phyloP scores from a whole-genome alignment of 345 rosid genomes.

The Aquilaria malaccensis region DNA sequence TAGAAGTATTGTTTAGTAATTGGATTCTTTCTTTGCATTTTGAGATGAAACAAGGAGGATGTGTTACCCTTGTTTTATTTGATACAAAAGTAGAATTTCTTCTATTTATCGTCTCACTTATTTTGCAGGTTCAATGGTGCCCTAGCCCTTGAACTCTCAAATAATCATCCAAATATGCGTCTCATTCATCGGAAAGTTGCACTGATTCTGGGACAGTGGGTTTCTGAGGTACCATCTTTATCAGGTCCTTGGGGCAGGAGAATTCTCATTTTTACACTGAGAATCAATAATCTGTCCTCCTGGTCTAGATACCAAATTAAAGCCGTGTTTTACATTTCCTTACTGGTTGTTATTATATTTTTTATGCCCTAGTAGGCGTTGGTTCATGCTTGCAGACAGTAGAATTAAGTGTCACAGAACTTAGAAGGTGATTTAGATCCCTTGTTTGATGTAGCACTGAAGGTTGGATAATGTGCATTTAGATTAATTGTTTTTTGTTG shows the following conservation, averaged over 20 bases:
- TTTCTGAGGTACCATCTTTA: conserved; percentile 71
- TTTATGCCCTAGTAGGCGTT: no score
- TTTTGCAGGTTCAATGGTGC: conserved; percentile 88
- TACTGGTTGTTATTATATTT: no score
- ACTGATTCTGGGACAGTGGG: conserved; percentile 95
- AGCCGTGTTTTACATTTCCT: no score
- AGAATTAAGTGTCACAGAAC: no score
- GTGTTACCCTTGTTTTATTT: not conserved
- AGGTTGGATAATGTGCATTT: no score
- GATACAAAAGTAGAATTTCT: conserved; percentile 10
- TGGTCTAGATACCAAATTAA: no score
- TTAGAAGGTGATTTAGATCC: no score
- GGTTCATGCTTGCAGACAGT: no score
- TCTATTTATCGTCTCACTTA: conserved; percentile 5
- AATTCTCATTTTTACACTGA: no score
- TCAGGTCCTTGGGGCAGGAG: not conserved
- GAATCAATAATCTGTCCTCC: no score
- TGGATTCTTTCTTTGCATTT: not conserved
- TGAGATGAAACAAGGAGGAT: not conserved
- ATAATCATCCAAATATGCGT: conserved; percentile 83
- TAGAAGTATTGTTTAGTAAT: conserved; percentile 1
- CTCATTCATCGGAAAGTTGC: conserved; percentile 95
- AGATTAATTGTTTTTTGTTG: no score
- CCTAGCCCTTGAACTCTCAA: conserved; percentile 80
- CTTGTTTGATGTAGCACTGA: no score